These are phyloP conservation scores for Stentor roeselii DNA, from an alignment of 73 alveolate genomes.

Conservation along the genomic window DNA sequence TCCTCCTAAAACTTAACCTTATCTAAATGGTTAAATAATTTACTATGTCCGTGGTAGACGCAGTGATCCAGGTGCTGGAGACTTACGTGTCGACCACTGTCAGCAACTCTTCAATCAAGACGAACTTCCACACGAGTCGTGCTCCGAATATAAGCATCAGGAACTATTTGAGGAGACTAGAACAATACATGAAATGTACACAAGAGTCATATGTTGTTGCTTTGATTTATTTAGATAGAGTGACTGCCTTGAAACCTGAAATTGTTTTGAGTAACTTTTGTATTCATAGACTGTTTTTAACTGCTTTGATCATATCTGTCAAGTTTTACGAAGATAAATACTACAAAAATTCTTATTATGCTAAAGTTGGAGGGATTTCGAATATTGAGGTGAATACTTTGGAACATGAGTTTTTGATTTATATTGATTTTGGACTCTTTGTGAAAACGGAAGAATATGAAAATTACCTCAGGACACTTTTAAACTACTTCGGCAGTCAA, in stretches of 20 bases:
- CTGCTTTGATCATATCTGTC: conserved; percentile 59
- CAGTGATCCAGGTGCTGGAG: conserved; percentile 14
- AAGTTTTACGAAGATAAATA: conserved; percentile 73
- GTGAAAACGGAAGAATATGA: conserved; percentile 53
- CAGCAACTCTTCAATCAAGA: not conserved
- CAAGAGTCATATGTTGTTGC: conserved; percentile 13
- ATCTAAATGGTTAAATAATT: too few relatives aligned
- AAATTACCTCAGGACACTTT: not conserved
- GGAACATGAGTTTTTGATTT: conserved; percentile 60
- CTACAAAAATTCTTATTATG: conserved; percentile 63
- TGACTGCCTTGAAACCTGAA: conserved; percentile 28
- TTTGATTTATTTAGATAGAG: conserved; percentile 2
- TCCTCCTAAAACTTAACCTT: too few relatives aligned
- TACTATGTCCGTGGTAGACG: conserved; percentile 17
- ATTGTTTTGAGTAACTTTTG: conserved; percentile 39
- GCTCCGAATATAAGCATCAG: not conserved
- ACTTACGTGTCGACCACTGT: not conserved
- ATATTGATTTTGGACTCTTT: conserved; percentile 55
- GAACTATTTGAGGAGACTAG: not conserved
- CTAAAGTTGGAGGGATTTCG: conserved; percentile 79
- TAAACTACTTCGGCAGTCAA: not conserved
- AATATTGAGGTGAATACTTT: conserved; percentile 50
- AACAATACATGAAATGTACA: conserved; percentile 18
- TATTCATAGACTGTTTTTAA: conserved; percentile 60
- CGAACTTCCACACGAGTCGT: not conserved